phyloP scores from a whole-genome alignment of 805 yeast genomes.

The Naumovozyma castellii region DNA sequence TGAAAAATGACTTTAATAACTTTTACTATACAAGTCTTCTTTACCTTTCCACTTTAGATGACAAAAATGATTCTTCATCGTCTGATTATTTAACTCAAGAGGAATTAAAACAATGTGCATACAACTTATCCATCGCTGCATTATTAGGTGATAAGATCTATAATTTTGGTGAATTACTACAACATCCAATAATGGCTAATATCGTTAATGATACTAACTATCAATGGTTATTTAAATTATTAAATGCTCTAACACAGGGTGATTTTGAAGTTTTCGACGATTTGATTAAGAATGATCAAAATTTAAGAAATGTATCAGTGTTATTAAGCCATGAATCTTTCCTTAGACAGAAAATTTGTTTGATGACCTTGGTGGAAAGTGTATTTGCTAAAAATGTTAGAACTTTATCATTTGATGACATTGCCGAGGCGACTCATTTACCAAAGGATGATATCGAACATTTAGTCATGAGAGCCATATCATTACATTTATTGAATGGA shows the following conservation, averaged over 20 bases:
- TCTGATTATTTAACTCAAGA: conserved; percentile 7
- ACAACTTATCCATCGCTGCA: conserved; percentile 78
- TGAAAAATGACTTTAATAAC: conserved; percentile 66
- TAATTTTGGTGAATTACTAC: conserved; percentile 89
- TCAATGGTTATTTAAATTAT: conserved; percentile 63
- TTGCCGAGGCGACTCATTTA: conserved; percentile 61
- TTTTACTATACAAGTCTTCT: conserved; percentile 76
- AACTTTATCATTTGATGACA: conserved; percentile 60
- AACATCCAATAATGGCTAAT: conserved; percentile 68
- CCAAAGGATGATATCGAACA: conserved; percentile 67
- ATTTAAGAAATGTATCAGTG: conserved; percentile 39
- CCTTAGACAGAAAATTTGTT: conserved; percentile 80
- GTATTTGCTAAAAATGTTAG: conserved; percentile 74
- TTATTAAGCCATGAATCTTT: conserved; percentile 53
- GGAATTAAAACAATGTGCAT: conserved; percentile 45
- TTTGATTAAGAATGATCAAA: conserved; percentile 31
- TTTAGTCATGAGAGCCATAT: conserved; percentile 82
- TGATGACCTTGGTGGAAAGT: conserved; percentile 83
- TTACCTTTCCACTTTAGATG: conserved; percentile 65
- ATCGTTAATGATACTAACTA: conserved; percentile 40
- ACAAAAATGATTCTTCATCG: conserved; percentile 16
- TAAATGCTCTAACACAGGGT: conserved; percentile 68
- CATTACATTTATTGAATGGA: conserved; percentile 79
- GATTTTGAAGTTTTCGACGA: conserved; percentile 57
- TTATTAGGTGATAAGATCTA: conserved; percentile 84